Base-by-base conservation (phyloP, 2,329 filamentous ascomycete genomes). In the Diaporthe citriasiana region DNA sequence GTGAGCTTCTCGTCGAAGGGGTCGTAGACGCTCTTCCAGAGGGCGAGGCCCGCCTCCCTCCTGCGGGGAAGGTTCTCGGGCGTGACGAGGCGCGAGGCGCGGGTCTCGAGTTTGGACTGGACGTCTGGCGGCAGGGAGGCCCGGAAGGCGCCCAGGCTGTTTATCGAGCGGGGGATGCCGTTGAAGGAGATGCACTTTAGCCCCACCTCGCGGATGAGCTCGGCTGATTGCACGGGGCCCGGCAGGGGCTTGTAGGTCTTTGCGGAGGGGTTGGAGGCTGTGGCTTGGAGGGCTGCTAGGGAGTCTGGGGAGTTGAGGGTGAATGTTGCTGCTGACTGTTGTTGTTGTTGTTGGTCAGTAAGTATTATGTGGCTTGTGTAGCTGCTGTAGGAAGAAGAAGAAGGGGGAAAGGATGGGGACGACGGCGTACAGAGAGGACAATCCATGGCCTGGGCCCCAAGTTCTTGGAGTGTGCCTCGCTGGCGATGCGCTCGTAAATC, bases 241-340 rank as follows among this genome's bases (percentile, higher is more conserved):
- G 79, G 76, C 70, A 79, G 76, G 72, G 19, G 70, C 5, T 12
- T 45, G 65, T 75, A 73, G 76, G 74, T 73, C 70, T 73, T 76
- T 74, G 73, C 42, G 63, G 72, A 56, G 45, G 75, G 33, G 33
- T 76, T 47, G 77, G 85, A 82, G 15, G 88, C 88, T 42, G 89
- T 82, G 72, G 87, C 79, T 83, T 91, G 92, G 17, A 95, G 88
- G 30, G 88, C 83, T 5, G 89, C 84, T 77, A 96, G 89, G 4
- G 93, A 93, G 73, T 93, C 92, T 33, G 94, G 94, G 1, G 94
- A 95, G 85, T 97, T 97, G 86, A 97, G 91, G 0, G 94, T 97
- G 85, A 96, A 94, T 1, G 94, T 95, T 25, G 94, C 92, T 42
- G 94, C 94, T 0, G 94, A 93, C 92, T 94, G 70, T 6, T 15